Conservation (phyloP, 306 rosid genomes). For the Prosopis cineraria region DNA sequence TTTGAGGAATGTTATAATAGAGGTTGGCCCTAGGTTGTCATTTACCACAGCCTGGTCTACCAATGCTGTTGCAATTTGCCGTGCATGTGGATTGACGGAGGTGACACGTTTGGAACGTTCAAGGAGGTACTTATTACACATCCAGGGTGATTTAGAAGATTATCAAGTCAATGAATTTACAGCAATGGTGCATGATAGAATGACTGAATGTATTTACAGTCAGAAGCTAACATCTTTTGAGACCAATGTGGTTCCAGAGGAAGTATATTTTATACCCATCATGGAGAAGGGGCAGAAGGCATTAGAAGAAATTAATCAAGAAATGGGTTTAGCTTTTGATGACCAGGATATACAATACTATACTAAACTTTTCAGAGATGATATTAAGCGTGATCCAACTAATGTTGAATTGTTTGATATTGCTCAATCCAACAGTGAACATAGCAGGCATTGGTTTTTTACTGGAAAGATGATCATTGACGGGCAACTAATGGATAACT, state of each 20-base stretch:
- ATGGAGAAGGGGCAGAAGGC: conserved; percentile 84
- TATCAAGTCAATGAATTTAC: conserved; percentile 67
- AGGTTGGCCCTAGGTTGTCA: conserved; percentile 90
- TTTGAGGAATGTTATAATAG: conserved; percentile 57
- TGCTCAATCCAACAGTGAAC: conserved; percentile 94
- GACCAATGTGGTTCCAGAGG: conserved; percentile 64
- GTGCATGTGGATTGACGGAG: conserved; percentile 86
- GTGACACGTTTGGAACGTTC: conserved; percentile 84
- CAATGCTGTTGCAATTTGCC: conserved; percentile 88
- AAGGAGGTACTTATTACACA: conserved; percentile 73
- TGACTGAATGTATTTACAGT: conserved; percentile 81
- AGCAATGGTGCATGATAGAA: conserved; percentile 78
- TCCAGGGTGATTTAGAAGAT: conserved; percentile 50
- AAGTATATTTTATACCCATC: conserved; percentile 63
- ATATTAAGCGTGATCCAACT: conserved; percentile 78
- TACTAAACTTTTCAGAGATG: conserved; percentile 77
- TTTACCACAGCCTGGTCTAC: conserved; percentile 94
- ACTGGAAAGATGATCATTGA: conserved; percentile 76
- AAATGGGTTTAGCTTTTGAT: conserved; percentile 93
- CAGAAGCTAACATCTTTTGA: conserved; percentile 68
- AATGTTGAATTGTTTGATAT: conserved; percentile 88
- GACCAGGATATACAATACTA: conserved; percentile 86
- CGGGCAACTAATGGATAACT: conserved; percentile 64
- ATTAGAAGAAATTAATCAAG: conserved; percentile 77
- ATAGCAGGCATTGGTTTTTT: conserved; percentile 95